Evolutionary conservation across 345 rosid species (phyloP).

Genomic region (Eucalyptus microcorys): DNA sequence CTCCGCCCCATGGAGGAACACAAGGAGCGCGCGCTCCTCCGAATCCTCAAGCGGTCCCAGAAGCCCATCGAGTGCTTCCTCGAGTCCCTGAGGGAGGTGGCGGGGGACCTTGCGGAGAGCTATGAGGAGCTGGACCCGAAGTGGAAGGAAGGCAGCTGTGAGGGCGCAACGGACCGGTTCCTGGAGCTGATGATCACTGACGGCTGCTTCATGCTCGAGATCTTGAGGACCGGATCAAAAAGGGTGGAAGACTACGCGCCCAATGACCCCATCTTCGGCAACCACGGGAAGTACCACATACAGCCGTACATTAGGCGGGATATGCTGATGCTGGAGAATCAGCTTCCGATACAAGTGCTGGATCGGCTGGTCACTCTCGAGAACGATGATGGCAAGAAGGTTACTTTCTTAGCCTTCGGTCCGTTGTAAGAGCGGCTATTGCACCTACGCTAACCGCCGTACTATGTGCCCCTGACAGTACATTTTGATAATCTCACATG

Average conservation of each 20-base stretch:
- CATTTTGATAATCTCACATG: neutral
- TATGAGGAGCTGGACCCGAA: neutral
- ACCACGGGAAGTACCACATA: neutral
- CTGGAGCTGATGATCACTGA: neutral
- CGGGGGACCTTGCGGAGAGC: neutral
- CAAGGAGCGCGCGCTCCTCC: slow-evolving; percentile 22
- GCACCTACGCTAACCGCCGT: neutral
- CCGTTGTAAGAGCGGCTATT: neutral
- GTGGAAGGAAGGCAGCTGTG: neutral
- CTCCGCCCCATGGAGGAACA: neutral
- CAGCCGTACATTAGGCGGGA: neutral
- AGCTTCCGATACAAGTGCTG: neutral
- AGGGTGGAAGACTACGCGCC: neutral
- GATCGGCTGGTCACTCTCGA: neutral
- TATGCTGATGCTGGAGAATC: slow-evolving; percentile 1
- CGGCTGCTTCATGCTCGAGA: slow-evolving; percentile 1
- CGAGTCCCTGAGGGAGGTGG: neutral
- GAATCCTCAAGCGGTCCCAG: slow-evolving; percentile 2
- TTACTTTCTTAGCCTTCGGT: neutral
- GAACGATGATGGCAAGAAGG: neutral
- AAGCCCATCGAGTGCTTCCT: slow-evolving; percentile 1
- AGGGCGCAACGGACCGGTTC: neutral
- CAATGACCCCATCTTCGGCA: neutral
- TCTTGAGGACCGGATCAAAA: neutral
- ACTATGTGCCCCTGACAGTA: neutral